Base-by-base conservation (phyloP, 2,329 filamentous ascomycete species). In the Colletotrichum sansevieriae region DNA sequence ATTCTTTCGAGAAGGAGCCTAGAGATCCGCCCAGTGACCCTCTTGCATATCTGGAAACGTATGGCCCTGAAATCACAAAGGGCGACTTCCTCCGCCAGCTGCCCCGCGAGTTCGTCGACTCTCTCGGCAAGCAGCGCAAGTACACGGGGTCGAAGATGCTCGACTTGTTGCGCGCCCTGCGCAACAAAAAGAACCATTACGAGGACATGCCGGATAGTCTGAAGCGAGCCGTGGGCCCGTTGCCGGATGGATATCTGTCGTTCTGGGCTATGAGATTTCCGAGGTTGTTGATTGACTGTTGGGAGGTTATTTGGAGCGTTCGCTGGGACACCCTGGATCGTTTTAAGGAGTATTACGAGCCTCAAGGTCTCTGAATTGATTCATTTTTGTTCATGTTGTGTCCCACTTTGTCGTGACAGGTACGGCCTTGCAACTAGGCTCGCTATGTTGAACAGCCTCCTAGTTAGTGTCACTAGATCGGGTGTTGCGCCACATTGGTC, bases 161-260 rank as follows among this genome's bases (percentile, higher is more conserved):
- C 63, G 96, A 99, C 79, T 84, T 99, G 22, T 82, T 99, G 20
- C 88, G 96, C 2, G 96, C 95, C 1, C 83, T 99, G 64, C 87
- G 96, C 25, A 99, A 99, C 81, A 99, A 99, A 87, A 93, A 92
- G 75, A 97, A 98, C 72, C 96, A 99, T 77, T 99, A 98, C 78
- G 95, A 97, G 76, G 96, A 99, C 78, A 95, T 99, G 93, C 87
- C 92, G 7, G 92, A 95, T 13, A 82, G 89, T 56, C 87, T 97
- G 71, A 95, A 87, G 74, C 83, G 83, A 70, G 78, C 79, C 35
- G 92, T 97, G 0, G 94, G 94, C 0, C 81, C 90, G 9, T 77
- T 95, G 68, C 92, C 94, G 0, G 90, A 94, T 13, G 93, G 93
- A 0, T 98, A 97, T 76, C 82, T 97, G 51, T 85, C 84, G 11